Percentiles rank a stretch among this genome's conserved stretches.
These are phyloP conservation scores for Inosperma sp. DNA, from an alignment of 768 basidiomycete genomes.

Conservation along the genomic window DNA sequence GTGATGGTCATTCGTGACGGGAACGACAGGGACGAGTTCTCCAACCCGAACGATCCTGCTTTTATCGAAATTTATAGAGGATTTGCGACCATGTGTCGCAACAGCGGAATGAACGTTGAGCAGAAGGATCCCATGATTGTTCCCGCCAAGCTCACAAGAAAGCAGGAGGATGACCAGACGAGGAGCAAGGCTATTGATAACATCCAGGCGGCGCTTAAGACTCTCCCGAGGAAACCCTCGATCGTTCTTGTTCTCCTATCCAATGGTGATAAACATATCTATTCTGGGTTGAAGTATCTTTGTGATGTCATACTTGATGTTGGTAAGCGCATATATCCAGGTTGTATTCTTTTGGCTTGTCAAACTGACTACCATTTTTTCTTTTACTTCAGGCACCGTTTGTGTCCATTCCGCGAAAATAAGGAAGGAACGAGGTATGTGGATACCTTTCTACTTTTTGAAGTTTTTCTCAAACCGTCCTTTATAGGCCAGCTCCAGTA, in stretches of 20 bases:
- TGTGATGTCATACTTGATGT: conserved; percentile 65
- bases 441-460: conserved; percentile 26
- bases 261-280: conserved; percentile 67
- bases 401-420: conserved; percentile 74
- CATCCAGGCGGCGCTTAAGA: conserved; percentile 41
- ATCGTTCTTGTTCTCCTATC: conserved; percentile 67
- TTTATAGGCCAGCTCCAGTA: conserved; percentile 55
- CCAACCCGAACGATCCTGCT: conserved; percentile 47
- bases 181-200: conserved; percentile 44
- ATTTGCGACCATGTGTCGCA: conserved; percentile 59
- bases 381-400: conserved; percentile 54
- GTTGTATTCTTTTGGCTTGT: background rate
- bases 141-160: conserved; percentile 46
- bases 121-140: conserved; percentile 34
- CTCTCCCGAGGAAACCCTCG: conserved; percentile 43
- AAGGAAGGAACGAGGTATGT: conserved; percentile 53
- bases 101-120: conserved; percentile 56
- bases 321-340: conserved; percentile 24
- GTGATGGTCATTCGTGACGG: conserved; percentile 66
- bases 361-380: background rate
- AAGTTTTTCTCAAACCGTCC: conserved; percentile 21
- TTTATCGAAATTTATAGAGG: conserved; percentile 43
- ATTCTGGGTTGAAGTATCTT: conserved; percentile 70
- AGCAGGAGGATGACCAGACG: conserved; percentile 49
- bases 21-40: conserved; percentile 55